Percentiles rank a stretch among this genome's conserved stretches.
Evolutionary conservation across 208 protist genomes (phyloP).

Genomic region (Herpetomonas tarakana): DNA sequence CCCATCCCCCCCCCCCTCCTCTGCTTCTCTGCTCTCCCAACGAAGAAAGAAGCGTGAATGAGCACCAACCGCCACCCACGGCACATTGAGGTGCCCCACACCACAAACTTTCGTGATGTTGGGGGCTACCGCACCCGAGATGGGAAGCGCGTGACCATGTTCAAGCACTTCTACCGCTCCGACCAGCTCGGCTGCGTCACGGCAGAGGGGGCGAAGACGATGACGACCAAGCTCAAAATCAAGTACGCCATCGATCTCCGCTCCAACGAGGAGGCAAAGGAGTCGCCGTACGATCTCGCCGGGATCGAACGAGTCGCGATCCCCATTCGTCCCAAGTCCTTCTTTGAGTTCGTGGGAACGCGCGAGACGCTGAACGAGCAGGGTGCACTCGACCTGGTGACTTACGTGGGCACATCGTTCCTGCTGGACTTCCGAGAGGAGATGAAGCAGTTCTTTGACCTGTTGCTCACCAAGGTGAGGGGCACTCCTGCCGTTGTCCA

Average conservation of each 20-base stretch:
- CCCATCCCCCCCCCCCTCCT: no score
- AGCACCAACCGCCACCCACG: constrained; percentile 9
- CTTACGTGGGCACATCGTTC: constrained; percentile 10
- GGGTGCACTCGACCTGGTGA: constrained; percentile 16
- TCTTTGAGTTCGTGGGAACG: constrained; percentile 2
- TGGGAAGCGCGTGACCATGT: constrained; percentile 19
- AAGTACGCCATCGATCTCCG: constrained; percentile 43
- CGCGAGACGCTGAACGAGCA: constrained; percentile 10
- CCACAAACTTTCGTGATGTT: constrained; percentile 43
- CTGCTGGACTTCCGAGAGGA: constrained; percentile 28
- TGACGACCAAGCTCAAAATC: constrained; percentile 22
- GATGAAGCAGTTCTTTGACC: constrained; percentile 26
- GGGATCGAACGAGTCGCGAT: constrained; percentile 16
- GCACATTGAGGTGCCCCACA: constrained; percentile 7
- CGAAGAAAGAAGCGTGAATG: no score
- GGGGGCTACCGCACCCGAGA: constrained; percentile 34
- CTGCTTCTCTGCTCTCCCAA: no score
- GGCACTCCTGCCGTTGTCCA: constrained; percentile 32
- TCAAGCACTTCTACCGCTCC: constrained; percentile 31
- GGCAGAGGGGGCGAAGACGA: constrained; percentile 10
- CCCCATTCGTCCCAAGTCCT: constrained; percentile 19
- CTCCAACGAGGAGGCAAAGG: constrained; percentile 14
- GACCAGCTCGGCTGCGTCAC: constrained; percentile 21
- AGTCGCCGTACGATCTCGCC: constrained; percentile 8
- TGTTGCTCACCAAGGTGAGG: constrained; percentile 20